Evolutionary conservation across 163 green algal genomes (phyloP), one percentile per base, ranked within the genome.

Genomic region (Chlamydomonas reinhardtii): DNA sequence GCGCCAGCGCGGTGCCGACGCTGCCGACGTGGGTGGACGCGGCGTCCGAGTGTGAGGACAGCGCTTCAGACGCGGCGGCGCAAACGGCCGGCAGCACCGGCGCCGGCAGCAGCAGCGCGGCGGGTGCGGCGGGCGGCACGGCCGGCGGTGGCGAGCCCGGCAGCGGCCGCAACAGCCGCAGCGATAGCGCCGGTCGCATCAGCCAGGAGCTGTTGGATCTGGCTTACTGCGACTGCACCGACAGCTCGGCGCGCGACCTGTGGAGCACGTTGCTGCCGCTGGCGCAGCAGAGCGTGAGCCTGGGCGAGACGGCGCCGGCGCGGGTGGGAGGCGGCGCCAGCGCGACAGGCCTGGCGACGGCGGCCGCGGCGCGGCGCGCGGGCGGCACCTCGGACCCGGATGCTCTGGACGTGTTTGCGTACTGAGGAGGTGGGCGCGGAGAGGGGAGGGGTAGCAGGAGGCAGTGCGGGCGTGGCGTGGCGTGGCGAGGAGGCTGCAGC

Each of bases 211-310:
- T 87, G 24, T 19, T 87, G 35, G 72, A 87, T 0, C 82, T 87
- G 72, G 82, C 82, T 20, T 82, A 82, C 43, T 82, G 82, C 62
- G 82, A 87, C 71, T 87, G 82, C 52, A 87, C 82, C 14, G 82
- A 87, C 72, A 64, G 32, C 61, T 82, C 72, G 3, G 82, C 72
- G 6, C 39, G 61, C 31, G 82, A 87, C 74, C 59, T 87, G 8
- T 87, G 82, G 82, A 72, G 37, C 27, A 62, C 54, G 59, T 72
- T 87, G 35, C 71, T 87, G 82, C 82, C 82, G 61, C 82, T 87
- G 37, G 82, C 82, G 15, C 17, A 62, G 24, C 82, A 82, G 59
- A 82, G 82, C 72, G 39, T 87, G 20, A 81, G 82, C 72, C 43
- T 81, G 59, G 71, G 72, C 8, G 82, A 87, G 54, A 20, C 56